phyloP scores from a whole-genome alignment of 805 yeast species.

The Myxozyma vanderwaltii region DNA sequence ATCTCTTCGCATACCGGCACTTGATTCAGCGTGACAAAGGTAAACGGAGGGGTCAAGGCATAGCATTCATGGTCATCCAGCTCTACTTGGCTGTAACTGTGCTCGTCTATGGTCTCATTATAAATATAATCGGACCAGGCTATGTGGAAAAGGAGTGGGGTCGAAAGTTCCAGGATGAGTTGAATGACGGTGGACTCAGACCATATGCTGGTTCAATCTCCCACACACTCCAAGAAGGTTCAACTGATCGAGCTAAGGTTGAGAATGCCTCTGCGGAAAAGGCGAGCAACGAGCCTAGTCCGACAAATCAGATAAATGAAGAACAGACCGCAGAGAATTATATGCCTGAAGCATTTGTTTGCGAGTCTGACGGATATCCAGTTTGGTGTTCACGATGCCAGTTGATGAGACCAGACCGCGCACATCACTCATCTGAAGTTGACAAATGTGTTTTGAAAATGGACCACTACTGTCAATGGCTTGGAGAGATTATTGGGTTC shows the following conservation, averaged over 20 bases:
- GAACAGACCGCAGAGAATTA: neutral
- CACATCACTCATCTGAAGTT: conserved; percentile 65
- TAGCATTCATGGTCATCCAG: conserved; percentile 44
- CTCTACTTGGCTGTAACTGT: conserved; percentile 38
- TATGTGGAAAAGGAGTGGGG: conserved; percentile 45
- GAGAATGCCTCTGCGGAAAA: neutral
- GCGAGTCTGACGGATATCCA: conserved; percentile 76
- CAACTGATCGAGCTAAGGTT: too few species aligned
- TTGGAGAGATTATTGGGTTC: conserved; percentile 72
- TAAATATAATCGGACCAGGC: conserved; percentile 63
- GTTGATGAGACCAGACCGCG: conserved; percentile 63
- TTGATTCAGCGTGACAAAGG: conserved; percentile 35
- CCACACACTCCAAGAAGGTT: too few species aligned
- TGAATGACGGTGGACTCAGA: neutral
- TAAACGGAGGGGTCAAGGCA: conserved; percentile 43
- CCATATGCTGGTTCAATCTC: too few species aligned
- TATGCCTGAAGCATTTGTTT: conserved; percentile 63
- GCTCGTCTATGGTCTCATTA: conserved; percentile 49
- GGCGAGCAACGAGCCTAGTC: neutral
- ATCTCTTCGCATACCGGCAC: conserved; percentile 50
- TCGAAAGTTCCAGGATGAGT: conserved; percentile 35
- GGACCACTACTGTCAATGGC: conserved; percentile 78
- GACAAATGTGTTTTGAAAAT: conserved; percentile 66
- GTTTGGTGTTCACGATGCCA: conserved; percentile 71
- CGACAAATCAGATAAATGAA: conserved; percentile 5